Base-by-base conservation (phyloP, 2,329 filamentous ascomycete species). In the Daldinia sp. region DNA sequence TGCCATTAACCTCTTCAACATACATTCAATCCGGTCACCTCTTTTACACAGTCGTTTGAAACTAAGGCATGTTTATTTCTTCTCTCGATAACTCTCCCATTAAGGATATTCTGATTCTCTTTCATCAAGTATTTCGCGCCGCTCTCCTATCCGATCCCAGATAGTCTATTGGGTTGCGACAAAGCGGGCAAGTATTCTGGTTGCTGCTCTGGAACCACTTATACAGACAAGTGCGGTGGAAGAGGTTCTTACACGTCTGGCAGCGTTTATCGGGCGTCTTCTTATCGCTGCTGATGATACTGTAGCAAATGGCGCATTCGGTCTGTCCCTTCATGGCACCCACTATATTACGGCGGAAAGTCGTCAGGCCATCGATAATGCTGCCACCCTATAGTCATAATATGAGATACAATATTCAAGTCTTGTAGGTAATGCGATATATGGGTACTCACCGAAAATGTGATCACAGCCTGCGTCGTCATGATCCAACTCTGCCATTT, bases 151-250 rank as follows among this genome's bases (percentile, higher is more conserved):
- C 77, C 2, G 75, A 68, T n/a, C 77, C 76, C 9, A 78, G 73
- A 71, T 89, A 89, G 60, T 89, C 87, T 79, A 98, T 98, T 23
- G 92, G 90, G 78, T 97, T 97, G 74, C 96, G 87, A 81, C 96
- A 99, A 71, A 99, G 83, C 54, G 96, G 96, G 80, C 96, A 99
- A 55, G 92, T 95, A 76, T 92, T 96, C 76, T 93, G 91, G 80
- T 93, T 97, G 78, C 94, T 97, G 74, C 87, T 95, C 85, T 93
- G 92, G 84, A 99, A 98, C 96, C 96, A 99, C 81, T 95, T 94
- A 83, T 93, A 97, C 81, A 99, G 81, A 82, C 96, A 99, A 2
- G 88, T 88, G 0, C 91, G 88, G 81, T 99, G 96, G 84, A 98
- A 99, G 60, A 92, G 83, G 81, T 99, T 95, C 84, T 94, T 95